Evolutionary conservation across 352 stramenopile genomes (phyloP), one percentile per base, ranked within the genome.

Genomic region (Globisporangium viniferum): DNA sequence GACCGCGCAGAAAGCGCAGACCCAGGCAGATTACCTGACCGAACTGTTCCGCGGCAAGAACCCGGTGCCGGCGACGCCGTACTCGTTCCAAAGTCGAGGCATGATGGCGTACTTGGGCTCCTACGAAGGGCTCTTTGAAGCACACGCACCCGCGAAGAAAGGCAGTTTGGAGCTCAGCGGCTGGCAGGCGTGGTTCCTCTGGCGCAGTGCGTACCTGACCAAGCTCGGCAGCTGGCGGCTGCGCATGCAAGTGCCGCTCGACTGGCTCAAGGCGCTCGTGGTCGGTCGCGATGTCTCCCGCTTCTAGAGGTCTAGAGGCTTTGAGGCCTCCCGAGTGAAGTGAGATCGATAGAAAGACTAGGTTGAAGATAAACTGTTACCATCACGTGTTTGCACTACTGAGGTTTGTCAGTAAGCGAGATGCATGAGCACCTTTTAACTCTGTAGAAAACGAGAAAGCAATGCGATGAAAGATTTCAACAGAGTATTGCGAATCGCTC

Each of bases 181-280:
- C 5, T 93, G 97, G 69, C 72, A 92, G 49, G 94, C 94, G 4
- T 97, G 94, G 76, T 84, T 97, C 51, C 80, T 97, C 41, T 99
- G 97, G 95, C 84, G 95, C 71, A 97, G 89, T 62, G 97, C 94
- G 48, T 99, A 99, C 74, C 83, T 97, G 67, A 98, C 97, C 46
- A 98, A 98, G 75, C 93, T 98, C 51, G 87, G 97, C 36, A 97
- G 87, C 62, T 95, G 85, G 89, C 84, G 91, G 24, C 90, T 98
- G 73, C 97, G 95, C 64, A 83, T 98, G 69, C 80, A 98, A 65
- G 97, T 99, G 72, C 96, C 97, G 4, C 92, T 99, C 72, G 96
- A 99, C 79, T 99, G 97, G 96, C 93, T 99, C 71, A 99, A 99
- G 82, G 85, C 90, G 18, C 85, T 98, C n/a, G 71, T 99, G 15